A percentile compares a stretch with the other conserved stretches of the same genome.
These are phyloP conservation scores for Cladophialophora yegresii DNA, from an alignment of 2,329 filamentous ascomycete species.

Conservation along the genomic window DNA sequence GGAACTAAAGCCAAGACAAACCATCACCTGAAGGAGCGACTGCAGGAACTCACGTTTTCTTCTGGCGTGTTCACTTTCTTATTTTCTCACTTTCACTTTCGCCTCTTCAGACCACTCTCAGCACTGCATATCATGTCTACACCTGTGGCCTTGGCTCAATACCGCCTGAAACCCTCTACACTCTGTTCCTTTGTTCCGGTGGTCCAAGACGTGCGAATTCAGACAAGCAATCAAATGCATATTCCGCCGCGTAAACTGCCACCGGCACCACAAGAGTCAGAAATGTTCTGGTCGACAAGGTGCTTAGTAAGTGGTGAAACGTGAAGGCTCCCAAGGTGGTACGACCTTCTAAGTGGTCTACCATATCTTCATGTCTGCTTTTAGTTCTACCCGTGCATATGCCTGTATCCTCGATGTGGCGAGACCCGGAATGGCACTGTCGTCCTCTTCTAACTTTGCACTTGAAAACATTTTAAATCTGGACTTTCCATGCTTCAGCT, in stretches of 20 bases:
- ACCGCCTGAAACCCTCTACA: background rate
- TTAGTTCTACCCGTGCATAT: background rate
- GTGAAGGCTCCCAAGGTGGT: background rate
- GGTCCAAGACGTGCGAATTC: background rate
- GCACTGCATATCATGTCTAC: background rate
- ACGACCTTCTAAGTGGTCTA: background rate
- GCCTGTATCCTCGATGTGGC: background rate
- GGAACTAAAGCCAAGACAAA: no score
- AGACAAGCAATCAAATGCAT: background rate
- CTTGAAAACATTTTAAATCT: background rate
- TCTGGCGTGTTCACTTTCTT: no score
- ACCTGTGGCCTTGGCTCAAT: background rate
- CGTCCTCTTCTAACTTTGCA: background rate
- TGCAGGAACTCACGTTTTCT: no score
- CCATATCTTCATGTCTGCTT: background rate
- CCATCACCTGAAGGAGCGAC: no score
- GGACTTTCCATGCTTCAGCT: background rate
- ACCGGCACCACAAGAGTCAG: background rate
- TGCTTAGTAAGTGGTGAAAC: background rate
- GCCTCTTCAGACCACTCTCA: background rate
- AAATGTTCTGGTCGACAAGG: background rate
- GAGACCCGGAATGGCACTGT: background rate
- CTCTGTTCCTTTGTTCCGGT: background rate
- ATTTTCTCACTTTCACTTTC: no score
- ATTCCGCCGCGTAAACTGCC: background rate